Conservation (phyloP, 208 protist species). For the Tritrichomonas musculus region DNA sequence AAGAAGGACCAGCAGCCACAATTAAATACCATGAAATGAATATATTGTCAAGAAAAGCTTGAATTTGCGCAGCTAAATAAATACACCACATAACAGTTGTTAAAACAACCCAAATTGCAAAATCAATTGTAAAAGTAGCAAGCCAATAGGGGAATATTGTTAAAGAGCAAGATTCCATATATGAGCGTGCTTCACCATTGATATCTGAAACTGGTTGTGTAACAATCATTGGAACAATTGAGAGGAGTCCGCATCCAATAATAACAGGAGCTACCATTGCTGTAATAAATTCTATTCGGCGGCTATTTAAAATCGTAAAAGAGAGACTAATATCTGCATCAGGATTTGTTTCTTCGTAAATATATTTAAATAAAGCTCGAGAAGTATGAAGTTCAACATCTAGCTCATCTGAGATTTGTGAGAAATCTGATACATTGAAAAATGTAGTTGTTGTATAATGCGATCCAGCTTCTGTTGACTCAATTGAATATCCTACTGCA, state of each 20-base stretch:
- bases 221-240: background rate
- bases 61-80: background rate
- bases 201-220: background rate
- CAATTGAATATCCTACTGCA: no score
- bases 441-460: background rate
- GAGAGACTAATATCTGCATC: background rate
- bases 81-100: background rate
- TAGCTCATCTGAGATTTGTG: background rate
- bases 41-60: background rate
- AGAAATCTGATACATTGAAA: background rate
- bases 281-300: background rate
- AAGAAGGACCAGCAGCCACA: background rate
- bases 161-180: background rate
- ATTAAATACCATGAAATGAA: background rate
- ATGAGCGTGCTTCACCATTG: background rate
- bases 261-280: background rate
- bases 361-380: background rate
- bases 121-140: background rate
- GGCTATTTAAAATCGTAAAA: background rate
- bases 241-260: background rate
- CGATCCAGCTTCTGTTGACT: no score
- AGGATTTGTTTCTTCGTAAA: background rate
- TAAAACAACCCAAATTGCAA: background rate
- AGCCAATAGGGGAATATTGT: slow-evolving; percentile 23
- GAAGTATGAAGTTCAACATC: background rate